Evolutionary conservation across 805 yeast species (phyloP).

Genomic region (Saccharomyces eubayanus): DNA sequence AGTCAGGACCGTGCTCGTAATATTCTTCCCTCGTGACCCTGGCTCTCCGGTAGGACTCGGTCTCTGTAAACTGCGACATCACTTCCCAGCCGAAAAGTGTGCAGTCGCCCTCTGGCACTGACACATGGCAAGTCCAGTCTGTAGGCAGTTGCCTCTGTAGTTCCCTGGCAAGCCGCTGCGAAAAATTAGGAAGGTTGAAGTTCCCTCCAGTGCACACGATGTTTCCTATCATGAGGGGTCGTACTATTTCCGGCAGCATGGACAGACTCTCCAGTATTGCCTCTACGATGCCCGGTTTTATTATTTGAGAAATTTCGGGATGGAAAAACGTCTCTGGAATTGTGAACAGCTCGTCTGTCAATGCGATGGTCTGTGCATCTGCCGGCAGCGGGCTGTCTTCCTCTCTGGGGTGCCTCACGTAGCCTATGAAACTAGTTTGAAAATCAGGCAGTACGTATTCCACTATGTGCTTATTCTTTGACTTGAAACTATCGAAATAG

Average conservation of each 20-base stretch:
- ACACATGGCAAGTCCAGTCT: slow-evolving; percentile 55
- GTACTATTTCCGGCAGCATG: slow-evolving; percentile 60
- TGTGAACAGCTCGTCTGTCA: slow-evolving; percentile 79
- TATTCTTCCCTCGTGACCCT: slow-evolving; percentile 73
- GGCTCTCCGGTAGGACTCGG: slow-evolving; percentile 38
- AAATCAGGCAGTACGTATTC: slow-evolving; percentile 85
- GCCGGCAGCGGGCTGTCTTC: slow-evolving; percentile 27
- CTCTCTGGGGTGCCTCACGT: slow-evolving; percentile 37
- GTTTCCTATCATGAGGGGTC: slow-evolving; percentile 74
- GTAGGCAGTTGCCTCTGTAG: slow-evolving; percentile 61
- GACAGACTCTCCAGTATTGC: slow-evolving; percentile 60
- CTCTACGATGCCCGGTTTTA: slow-evolving; percentile 71
- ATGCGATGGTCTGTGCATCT: slow-evolving; percentile 55
- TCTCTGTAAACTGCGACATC: slow-evolving; percentile 39
- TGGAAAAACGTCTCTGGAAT: slow-evolving; percentile 82
- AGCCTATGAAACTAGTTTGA: slow-evolving; percentile 72
- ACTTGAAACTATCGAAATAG: slow-evolving; percentile 26
- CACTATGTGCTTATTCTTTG: slow-evolving; percentile 33
- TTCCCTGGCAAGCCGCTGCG: slow-evolving; percentile 50
- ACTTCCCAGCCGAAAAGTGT: slow-evolving; percentile 51
- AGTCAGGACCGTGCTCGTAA: slow-evolving; percentile 65
- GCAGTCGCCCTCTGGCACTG: slow-evolving; percentile 28
- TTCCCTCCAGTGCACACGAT: slow-evolving; percentile 80
- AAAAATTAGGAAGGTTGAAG: slow-evolving; percentile 59
- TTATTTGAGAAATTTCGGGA: slow-evolving; percentile 72